A percentile compares a stretch with the other conserved stretches of the same genome.
These are phyloP conservation scores for Plectosphaerella sp. DNA, from an alignment of 2,329 filamentous ascomycete species.

Conservation along the genomic window DNA sequence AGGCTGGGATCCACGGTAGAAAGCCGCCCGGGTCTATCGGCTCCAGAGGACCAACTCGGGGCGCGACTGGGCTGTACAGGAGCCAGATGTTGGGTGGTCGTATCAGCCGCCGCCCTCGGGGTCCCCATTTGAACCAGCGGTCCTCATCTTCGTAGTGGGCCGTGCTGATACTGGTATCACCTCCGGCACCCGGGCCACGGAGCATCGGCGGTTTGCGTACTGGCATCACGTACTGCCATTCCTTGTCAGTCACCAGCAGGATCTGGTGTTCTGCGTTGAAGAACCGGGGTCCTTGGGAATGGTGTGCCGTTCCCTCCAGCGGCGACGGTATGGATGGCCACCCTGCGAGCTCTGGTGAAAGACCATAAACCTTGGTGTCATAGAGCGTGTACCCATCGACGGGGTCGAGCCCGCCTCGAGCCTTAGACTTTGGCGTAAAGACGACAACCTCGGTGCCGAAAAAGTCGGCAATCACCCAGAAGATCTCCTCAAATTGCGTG, in stretches of 20 bases:
- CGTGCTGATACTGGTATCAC: not conserved
- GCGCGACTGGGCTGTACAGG: not conserved
- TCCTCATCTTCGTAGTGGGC: not conserved
- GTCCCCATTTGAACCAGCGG: not conserved
- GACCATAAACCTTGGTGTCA: not conserved
- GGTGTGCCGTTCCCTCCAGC: not conserved
- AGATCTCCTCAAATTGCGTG: not conserved
- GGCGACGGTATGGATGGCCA: not conserved
- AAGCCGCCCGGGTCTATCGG: not conserved
- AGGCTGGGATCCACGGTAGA: not conserved
- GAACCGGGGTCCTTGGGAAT: not conserved
- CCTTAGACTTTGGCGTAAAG: not conserved
- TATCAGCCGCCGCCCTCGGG: not conserved
- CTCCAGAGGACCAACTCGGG: not conserved
- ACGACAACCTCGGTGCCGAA: not conserved
- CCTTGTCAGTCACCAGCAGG: not conserved
- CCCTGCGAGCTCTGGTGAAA: not conserved
- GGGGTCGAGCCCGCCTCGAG: not conserved
- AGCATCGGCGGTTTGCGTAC: not conserved
- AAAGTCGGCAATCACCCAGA: not conserved
- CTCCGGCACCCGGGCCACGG: too few species aligned
- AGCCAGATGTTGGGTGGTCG: not conserved
- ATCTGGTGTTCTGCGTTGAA: not conserved
- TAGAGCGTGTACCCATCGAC: not conserved
- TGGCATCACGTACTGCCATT: not conserved